Evolutionary conservation across 1,139 yeast species (phyloP), one percentile per base, ranked within the genome.

Genomic region (Debaryomyces subglobosus): DNA sequence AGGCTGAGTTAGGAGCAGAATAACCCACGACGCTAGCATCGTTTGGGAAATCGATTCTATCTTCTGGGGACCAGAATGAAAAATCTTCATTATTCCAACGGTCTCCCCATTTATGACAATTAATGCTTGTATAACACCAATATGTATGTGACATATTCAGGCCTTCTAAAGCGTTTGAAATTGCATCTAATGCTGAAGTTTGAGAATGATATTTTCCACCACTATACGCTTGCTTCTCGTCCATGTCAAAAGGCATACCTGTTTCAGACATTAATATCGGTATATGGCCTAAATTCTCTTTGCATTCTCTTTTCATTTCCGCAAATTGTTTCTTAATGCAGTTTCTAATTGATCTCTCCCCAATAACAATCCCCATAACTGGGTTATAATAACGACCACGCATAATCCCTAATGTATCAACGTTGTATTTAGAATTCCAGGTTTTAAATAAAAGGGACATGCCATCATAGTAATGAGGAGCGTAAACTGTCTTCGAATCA

Each of bases 211-310:
- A 91, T 52, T 83, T 79, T 58, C 92, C 90, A 47, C 74, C 77
- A 1, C 64, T 62, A 60, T 81, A 91, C 0, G 97, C 89, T 41
- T 69, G 71, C 58, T 86, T 86, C 50, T 80, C 77, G 63, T 92
- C 94, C 96, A 92, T 88, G 65, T 94, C 97, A 65, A 85, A 90
- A 2, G 99, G 98, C 85, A 92, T 89, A 2, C 99, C 99, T n/a
- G 94, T 91, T 66, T 92, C 99, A 0, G 96, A 84, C 76, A 94
- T 83, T 37, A 92, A 69, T 6, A 87, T 79, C 0, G 96, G 96
- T 9, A 88, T 71, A 1, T 60, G 45, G 0, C 96, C 96, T 50
- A 89, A 65, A 40, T 75, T 63, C 2, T 74, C 74, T 16, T 68
- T 65, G 12, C 90, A 84, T 62, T 92, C 97, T 24, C 65, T 63